Conservation (phyloP, 2,329 filamentous ascomycete species). For the Aspergillus sojae region DNA sequence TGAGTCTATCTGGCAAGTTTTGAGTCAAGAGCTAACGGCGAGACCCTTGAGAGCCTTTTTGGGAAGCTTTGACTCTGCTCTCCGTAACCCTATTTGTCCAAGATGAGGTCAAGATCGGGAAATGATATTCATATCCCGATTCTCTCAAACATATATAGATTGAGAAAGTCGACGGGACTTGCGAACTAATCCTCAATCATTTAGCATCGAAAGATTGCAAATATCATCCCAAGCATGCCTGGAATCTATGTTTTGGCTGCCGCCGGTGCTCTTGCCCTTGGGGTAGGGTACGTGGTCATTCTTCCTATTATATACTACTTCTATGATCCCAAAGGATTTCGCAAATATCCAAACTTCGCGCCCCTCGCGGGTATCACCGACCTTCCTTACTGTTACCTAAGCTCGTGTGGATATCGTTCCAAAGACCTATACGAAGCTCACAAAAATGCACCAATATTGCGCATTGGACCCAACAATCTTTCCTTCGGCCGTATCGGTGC, state of each 20-base stretch:
- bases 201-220: neutral
- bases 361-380: constrained; percentile 47
- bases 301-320: constrained; percentile 47
- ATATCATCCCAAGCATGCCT: neutral
- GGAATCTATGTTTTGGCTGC: neutral
- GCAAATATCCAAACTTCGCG: constrained; percentile 47
- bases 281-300: neutral
- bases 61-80: neutral
- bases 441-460: constrained; percentile 45
- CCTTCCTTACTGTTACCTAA: constrained; percentile 47
- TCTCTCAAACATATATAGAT: neutral
- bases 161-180: neutral
- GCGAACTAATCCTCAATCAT: neutral
- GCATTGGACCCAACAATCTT: constrained; percentile 47
- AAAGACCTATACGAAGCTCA: constrained; percentile 45
- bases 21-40: neutral
- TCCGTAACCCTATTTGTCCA: neutral
- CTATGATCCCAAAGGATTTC: constrained; percentile 50
- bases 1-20: neutral
- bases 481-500: constrained; percentile 41
- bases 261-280: neutral
- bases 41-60: neutral
- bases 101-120: neutral
- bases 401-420: constrained; percentile 45
- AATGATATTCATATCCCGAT: neutral